Percentiles rank a stretch among this genome's conserved stretches.
phyloP scores from a whole-genome alignment of 306 rosid species.

The Acacia melanoxylon region DNA sequence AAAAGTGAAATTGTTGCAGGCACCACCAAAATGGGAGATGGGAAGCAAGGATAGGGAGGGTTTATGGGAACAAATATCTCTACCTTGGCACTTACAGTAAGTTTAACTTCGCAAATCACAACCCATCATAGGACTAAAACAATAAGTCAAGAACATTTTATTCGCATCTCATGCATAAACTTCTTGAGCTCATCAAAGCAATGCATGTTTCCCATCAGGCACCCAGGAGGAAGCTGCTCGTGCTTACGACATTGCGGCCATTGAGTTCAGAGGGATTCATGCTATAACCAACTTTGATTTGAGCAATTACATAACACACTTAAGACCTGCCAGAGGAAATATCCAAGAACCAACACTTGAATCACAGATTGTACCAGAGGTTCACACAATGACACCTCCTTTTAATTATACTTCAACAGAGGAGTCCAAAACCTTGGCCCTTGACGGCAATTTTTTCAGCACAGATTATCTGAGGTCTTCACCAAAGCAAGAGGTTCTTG shows the following conservation, averaged over 20 bases:
- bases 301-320: conserved; percentile 71
- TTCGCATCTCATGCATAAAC: not conserved
- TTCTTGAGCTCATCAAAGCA: not conserved
- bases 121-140: not conserved
- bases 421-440: conserved; percentile 39
- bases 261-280: conserved; percentile 80
- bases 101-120: conserved; percentile 27
- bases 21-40: conserved; percentile 88
- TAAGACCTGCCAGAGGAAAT: conserved; percentile 48
- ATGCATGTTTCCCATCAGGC: conserved; percentile 33
- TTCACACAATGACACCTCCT: conserved; percentile 30
- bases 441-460: conserved; percentile 25
- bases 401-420: conserved; percentile 29
- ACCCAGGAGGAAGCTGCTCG: conserved; percentile 93
- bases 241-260: conserved; percentile 86
- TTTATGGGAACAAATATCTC: conserved; percentile 87
- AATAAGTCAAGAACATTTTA: not conserved
- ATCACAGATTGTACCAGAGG: conserved; percentile 24
- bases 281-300: conserved; percentile 87
- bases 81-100: conserved; percentile 87
- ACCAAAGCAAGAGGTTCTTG: conserved; percentile 38
- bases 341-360: conserved; percentile 28
- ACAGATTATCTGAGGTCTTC: conserved; percentile 33
- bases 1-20: conserved; percentile 38
- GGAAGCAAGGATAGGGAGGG: conserved; percentile 44